Conservation (phyloP, 805 yeast species). For the Metschnikowia anglica region DNA sequence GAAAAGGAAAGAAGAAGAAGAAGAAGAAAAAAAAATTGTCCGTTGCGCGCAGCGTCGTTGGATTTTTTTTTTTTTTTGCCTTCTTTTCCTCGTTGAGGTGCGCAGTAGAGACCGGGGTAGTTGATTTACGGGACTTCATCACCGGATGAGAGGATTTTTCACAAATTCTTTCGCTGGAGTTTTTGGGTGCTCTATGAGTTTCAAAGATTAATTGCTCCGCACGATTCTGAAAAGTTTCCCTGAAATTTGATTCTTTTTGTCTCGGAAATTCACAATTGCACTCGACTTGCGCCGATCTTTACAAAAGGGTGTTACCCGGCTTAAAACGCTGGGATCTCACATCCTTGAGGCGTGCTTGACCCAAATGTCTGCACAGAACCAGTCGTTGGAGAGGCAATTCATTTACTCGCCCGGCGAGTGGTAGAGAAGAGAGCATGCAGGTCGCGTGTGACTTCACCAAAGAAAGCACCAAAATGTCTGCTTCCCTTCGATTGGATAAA, state of each 20-base stretch:
- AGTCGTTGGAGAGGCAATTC: neutral
- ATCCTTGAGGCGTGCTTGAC: conserved; percentile 1
- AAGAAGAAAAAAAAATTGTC: conserved; percentile 19
- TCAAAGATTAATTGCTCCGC: too few relatives aligned
- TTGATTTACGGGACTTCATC: conserved; percentile 1
- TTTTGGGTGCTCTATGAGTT: too few relatives aligned
- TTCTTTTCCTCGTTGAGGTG: conserved; percentile 8
- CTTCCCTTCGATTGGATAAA: too few relatives aligned
- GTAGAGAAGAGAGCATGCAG: conserved; percentile 5
- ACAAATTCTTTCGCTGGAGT: neutral
- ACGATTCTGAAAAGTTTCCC: too few relatives aligned
- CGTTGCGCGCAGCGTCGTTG: conserved; percentile 21
- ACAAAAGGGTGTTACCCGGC: conserved; percentile 10
- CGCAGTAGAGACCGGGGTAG: conserved; percentile 12
- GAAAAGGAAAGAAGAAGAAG: conserved; percentile 24
- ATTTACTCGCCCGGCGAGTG: conserved; percentile 4
- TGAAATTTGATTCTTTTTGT: neutral
- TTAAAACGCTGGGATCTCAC: conserved; percentile 3
- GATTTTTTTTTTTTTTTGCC: conserved; percentile 12
- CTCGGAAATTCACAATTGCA: neutral
- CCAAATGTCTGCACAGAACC: conserved; percentile 3
- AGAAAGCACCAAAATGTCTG: neutral
- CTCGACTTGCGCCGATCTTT: neutral
- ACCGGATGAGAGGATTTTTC: neutral
- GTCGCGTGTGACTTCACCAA: neutral